Percentiles rank a stretch among this genome's conserved stretches.
Conservation (phyloP, 1,284 basidiomycete species). For the Apiotrichum mycotoxinovorans region DNA sequence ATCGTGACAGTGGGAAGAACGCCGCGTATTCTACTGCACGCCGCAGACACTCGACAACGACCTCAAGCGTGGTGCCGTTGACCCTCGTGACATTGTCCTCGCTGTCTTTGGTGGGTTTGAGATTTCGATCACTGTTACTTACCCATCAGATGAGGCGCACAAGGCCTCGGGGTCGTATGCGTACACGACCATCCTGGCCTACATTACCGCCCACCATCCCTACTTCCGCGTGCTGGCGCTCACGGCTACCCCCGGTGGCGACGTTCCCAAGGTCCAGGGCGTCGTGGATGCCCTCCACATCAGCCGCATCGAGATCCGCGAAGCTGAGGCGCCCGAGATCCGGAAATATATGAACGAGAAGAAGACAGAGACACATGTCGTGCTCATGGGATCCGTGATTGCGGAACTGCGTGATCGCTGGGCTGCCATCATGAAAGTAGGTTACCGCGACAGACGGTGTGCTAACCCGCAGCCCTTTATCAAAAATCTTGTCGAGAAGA, state of each 20-base stretch:
- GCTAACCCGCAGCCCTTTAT: conserved; percentile 34
- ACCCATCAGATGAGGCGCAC: conserved; percentile 81
- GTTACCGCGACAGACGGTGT: conserved; percentile 25
- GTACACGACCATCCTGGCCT: conserved; percentile 84
- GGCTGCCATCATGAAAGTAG: conserved; percentile 67
- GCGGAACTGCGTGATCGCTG: conserved; percentile 42
- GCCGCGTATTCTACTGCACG: conserved; percentile 96
- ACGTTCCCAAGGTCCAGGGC: conserved; percentile 77
- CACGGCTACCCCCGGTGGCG: conserved; percentile 90
- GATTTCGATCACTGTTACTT: not conserved
- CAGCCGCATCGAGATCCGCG: conserved; percentile 88
- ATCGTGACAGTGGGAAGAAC: conserved; percentile 54
- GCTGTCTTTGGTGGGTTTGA: conserved; percentile 62
- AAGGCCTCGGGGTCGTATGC: conserved; percentile 89
- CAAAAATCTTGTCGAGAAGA: conserved; percentile 38
- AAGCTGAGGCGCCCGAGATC: conserved; percentile 87
- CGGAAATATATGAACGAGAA: conserved; percentile 85
- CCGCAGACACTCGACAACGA: conserved; percentile 95
- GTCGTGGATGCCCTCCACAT: conserved; percentile 97
- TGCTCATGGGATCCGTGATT: conserved; percentile 59
- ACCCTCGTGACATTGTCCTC: conserved; percentile 68
- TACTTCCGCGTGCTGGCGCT: conserved; percentile 90
- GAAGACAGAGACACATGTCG: conserved; percentile 58
- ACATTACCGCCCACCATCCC: conserved; percentile 88
- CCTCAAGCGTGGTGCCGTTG: conserved; percentile 66